Evolutionary conservation across 805 yeast species (phyloP), one percentile per base, ranked within the genome.

Genomic region (Ogataea methanolica): DNA sequence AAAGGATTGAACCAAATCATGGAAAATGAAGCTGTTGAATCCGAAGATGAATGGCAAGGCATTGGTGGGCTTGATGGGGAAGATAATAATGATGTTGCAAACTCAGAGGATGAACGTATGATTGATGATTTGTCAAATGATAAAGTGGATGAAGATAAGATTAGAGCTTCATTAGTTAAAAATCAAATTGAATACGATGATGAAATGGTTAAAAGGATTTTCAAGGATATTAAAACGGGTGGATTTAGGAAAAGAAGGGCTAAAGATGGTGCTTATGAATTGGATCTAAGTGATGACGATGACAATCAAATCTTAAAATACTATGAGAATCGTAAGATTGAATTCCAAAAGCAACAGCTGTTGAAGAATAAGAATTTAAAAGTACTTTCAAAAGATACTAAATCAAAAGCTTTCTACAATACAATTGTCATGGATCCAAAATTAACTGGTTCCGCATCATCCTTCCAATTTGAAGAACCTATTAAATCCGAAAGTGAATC

Each of bases 11-110:
- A 73, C 45, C 72, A 77, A 23, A 75, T 88, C 45, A 71, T 87
- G 61, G 92, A 88, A 57, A 83, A 85, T 42, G 94, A 87, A 69
- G 96, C 96, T 39, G 90, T 79, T 55, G 96, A 88, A 68, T 85
- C 94, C 35, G 95, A 88, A 50, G 96, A 88, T 71, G 96, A 88
- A 69, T 88, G 89, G 87, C 77, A 77, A 43, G 95, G 94, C 4
- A 57, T 85, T 42, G 94, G 92, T 53, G 95, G 95, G 50, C 70
- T 60, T 6, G 91, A 85, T 55, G 85, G 82, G 3, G 83, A 79
- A 51, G 46, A 60, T 26, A 26, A 26, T 1, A 74, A 79, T 16
- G 83, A 76, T 51, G 79, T 70, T 39, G 84, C 82, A 44, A 80
- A 86, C 61, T 79, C 88, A 23, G 95, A 87, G 51, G 87, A 85